Evolutionary conservation across 2,329 filamentous ascomycete species (phyloP), one percentile per base, ranked within the genome.

Genomic region (Zymoseptoria passerinii): DNA sequence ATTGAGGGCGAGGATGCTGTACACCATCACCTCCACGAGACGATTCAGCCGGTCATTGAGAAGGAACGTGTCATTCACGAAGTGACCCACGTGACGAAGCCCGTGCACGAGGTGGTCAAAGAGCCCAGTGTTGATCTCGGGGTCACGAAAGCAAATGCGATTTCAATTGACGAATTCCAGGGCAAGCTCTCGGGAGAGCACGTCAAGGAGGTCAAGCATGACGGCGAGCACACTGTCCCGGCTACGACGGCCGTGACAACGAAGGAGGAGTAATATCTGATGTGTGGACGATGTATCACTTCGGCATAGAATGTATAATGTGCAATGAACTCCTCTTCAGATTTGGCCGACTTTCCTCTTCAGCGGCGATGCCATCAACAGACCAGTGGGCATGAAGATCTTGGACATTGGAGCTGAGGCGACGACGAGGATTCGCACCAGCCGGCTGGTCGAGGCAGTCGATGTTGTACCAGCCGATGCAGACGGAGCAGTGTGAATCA

Each of bases 1-100:
- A 59, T 67, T 6, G 60, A 55, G 6, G 61, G 59, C 51, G 66
- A 66, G 59, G n/a, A n/a, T n/a, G 58, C 65, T 16, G 62, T 67
- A 6, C 66, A 68, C 49, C 66, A 68, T 35, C 35, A 44, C 35
- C 35, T 44, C 13, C 35, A 44, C 52, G 18, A 20, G n/a, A 59
- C 59, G 1, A 61, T 67, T 18, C 65, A 68, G 57, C 67, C 67
- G 28, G 65, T 68, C 48, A 66, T 68, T 40, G 62, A 68, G 55
- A 67, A 68, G 59, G 66, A 67, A 56, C 62, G 58, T 10, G 50
- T 68, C 35, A 56, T 63, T 54, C 58, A 59, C 10, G 62, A 61
- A 1, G 67, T 68, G 1, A 65, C 63, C 2, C 67, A 68, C 58
- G 63, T 59, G 57, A 67, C 65, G n/a, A 63, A 63, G 18, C 65